Conservation (phyloP, 805 yeast species). For the Hermanozyma aechmeae region DNA sequence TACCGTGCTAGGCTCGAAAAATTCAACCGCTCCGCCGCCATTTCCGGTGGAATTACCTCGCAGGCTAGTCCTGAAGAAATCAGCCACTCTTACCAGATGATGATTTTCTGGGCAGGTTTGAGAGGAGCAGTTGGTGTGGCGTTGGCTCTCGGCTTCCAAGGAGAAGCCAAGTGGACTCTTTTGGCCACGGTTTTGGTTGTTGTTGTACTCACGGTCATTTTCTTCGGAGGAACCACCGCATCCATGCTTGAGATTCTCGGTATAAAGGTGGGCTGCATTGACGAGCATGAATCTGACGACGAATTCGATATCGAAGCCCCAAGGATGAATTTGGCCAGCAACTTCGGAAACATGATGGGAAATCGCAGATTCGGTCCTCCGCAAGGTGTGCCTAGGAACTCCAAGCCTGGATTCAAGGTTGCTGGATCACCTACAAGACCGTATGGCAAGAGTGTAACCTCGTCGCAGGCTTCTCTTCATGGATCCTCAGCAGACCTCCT, state of each 20-base stretch:
- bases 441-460: no score
- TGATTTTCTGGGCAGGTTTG: slow-evolving; percentile 99
- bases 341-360: slow-evolving; percentile 10
- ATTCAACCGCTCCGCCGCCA: slow-evolving; percentile 16
- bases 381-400: no score
- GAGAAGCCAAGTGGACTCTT: slow-evolving; percentile 80
- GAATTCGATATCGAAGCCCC: slow-evolving; percentile 90
- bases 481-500: slow-evolving; percentile 2
- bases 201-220: slow-evolving; percentile 89
- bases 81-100: slow-evolving; percentile 92
- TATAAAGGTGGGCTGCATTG: slow-evolving; percentile 84
- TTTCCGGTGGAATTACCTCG: slow-evolving; percentile 31
- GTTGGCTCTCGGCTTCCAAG: slow-evolving; percentile 93
- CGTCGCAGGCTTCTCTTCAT: no score
- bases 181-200: slow-evolving; percentile 94
- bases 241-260: slow-evolving; percentile 94
- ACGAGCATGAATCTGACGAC: slow-evolving; percentile 77
- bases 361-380: slow-evolving; percentile 14
- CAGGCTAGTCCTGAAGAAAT: slow-evolving; percentile 69
- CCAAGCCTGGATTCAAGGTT: no score
- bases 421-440: no score
- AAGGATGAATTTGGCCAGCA: slow-evolving; percentile 18
- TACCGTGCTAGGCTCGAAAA: slow-evolving; percentile 48
- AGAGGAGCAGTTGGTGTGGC: slow-evolving; percentile 99
- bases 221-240: slow-evolving; percentile 98